Conservation (phyloP, 164 flowering plant genomes). For the Stephania yunnanensis region DNA sequence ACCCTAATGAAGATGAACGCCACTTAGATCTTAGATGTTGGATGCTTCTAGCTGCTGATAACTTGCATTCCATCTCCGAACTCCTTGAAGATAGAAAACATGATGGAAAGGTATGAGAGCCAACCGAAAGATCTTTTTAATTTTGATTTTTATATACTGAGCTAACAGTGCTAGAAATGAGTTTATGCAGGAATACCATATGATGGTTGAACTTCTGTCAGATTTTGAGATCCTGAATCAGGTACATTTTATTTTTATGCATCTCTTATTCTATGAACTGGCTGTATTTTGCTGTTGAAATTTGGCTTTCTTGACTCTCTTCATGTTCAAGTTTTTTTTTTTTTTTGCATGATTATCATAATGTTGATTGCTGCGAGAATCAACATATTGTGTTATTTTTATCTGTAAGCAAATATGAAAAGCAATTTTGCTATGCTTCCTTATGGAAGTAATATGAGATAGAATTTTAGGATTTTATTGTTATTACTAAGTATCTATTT, state of each 20-base stretch:
- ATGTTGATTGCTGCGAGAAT: neutral
- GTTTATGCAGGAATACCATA: constrained; percentile 56
- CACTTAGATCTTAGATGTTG: constrained; percentile 97
- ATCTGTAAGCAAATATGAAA: neutral
- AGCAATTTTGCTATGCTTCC: neutral
- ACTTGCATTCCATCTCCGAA: constrained; percentile 63
- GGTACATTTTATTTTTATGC: constrained; percentile 30
- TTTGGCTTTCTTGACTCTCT: neutral
- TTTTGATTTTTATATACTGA: neutral
- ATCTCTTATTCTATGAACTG: too few species aligned
- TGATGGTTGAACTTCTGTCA: constrained; percentile 56
- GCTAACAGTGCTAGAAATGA: constrained; percentile 1
- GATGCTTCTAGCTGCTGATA: constrained; percentile 94
- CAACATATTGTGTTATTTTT: neutral
- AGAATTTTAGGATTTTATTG: neutral
- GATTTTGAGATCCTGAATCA: constrained; percentile 70
- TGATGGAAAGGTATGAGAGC: constrained; percentile 41
- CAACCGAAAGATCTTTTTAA: neutral
- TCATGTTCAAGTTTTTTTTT: neutral
- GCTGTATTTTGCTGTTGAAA: neutral
- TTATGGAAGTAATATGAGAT: neutral
- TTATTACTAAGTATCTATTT: constrained; percentile 3
- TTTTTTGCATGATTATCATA: neutral
- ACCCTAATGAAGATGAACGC: constrained; percentile 87
- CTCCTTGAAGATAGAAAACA: constrained; percentile 34